Conservation (phyloP, 2,329 filamentous ascomycete species). For the Claviceps humidiphila region DNA sequence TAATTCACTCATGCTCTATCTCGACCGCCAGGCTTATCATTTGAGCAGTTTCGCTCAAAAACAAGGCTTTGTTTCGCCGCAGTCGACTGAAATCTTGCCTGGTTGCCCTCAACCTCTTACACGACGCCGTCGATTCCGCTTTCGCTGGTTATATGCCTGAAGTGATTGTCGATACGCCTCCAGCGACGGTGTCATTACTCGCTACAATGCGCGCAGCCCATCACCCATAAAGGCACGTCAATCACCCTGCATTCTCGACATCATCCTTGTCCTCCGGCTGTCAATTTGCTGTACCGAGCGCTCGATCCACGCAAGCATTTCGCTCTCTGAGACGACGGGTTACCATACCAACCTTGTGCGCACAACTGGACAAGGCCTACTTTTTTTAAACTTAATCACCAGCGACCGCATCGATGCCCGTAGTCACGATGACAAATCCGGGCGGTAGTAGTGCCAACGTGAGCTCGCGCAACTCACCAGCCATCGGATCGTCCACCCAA, state of each 20-base stretch:
- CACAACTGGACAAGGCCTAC: slow-evolving; percentile 2
- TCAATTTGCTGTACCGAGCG: background rate
- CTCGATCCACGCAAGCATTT: background rate
- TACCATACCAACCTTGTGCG: background rate
- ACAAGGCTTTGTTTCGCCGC: background rate
- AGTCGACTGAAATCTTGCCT: background rate
- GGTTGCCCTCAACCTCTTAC: background rate
- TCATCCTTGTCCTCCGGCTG: slow-evolving; percentile 1
- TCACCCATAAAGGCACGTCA: slow-evolving; percentile 7
- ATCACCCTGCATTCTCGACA: slow-evolving; percentile 1
- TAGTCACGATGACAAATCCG: slow-evolving; percentile 22
- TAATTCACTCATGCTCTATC: background rate
- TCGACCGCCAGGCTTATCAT: background rate
- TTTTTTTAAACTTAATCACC: slow-evolving; percentile 19
- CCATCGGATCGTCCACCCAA: slow-evolving; percentile 24
- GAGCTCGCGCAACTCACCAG: slow-evolving; percentile 40
- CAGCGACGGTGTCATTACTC: background rate
- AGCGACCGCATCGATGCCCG: slow-evolving; percentile 24
- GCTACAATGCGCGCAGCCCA: slow-evolving; percentile 12
- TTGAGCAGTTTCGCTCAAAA: background rate
- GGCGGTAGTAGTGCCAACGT: slow-evolving; percentile 30
- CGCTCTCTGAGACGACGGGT: background rate
- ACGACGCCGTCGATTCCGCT: background rate
- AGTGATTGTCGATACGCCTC: slow-evolving; percentile 2
- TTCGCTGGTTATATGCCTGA: background rate